phyloP scores from a whole-genome alignment of 192 early-diverging fungal species.

The Lobulomyces angularis region DNA sequence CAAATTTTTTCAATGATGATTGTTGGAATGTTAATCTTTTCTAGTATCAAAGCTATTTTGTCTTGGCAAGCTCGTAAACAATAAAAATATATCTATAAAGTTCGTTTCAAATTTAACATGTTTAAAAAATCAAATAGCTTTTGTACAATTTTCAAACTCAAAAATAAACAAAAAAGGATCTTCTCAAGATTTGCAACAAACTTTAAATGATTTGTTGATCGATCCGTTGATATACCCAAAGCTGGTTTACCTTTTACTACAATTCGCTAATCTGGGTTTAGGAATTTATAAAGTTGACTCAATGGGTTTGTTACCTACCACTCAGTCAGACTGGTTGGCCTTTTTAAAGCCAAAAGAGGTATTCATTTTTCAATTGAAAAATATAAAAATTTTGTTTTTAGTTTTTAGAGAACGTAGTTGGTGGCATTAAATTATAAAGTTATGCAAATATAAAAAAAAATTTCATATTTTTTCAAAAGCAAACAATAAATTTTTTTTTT shows the following conservation, averaged over 20 bases:
- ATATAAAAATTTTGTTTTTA: no score
- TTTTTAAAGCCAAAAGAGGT: no score
- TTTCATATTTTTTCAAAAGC: no score
- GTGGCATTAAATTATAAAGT: no score
- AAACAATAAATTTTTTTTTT: no score
- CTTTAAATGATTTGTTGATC: constrained; percentile 10
- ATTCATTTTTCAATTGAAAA: no score
- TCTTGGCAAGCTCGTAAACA: background rate
- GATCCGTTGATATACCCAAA: constrained; percentile 64
- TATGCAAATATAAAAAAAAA: no score
- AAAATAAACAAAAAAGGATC: constrained; percentile 21
- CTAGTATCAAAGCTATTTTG: constrained; percentile 61
- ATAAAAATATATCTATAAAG: constrained; percentile 4
- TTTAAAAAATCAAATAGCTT: background rate
- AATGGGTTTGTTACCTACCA: constrained; percentile 93
- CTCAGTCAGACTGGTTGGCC: constrained; percentile 87
- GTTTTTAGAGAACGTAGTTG: no score
- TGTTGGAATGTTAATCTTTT: constrained; percentile 88
- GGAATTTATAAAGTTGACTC: constrained; percentile 83
- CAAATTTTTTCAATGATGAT: constrained; percentile 95
- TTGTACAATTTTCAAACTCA: constrained; percentile 58
- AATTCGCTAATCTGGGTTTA: constrained; percentile 65
- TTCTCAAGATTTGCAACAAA: constrained; percentile 4
- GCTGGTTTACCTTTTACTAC: constrained; percentile 67
- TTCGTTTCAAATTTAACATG: background rate